Conservation (phyloP, 1,284 basidiomycete genomes). For the Blastosporella zonata region DNA sequence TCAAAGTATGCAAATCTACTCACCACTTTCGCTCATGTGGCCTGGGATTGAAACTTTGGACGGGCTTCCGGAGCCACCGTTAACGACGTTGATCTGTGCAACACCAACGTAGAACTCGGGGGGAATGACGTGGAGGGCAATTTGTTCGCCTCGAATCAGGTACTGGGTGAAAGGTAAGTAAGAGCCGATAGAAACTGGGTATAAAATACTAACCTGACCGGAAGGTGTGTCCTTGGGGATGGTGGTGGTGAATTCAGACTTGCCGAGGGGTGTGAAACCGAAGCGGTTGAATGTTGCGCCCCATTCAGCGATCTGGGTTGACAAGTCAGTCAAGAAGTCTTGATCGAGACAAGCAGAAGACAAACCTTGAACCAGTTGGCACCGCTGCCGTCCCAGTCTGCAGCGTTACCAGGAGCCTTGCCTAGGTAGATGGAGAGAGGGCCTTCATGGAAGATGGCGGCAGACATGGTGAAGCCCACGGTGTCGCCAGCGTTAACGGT, state of each 20-base stretch:
- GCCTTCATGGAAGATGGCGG: slow-evolving; percentile 39
- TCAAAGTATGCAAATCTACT: too few species aligned
- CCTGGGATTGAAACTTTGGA: slow-evolving; percentile 39
- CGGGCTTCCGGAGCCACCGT: slow-evolving; percentile 35
- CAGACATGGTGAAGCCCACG: slow-evolving; percentile 36
- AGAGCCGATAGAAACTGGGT: not conserved
- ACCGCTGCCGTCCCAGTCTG: slow-evolving; percentile 40
- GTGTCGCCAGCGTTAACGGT: slow-evolving; percentile 35
- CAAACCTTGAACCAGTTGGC: slow-evolving; percentile 43
- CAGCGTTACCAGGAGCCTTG: slow-evolving; percentile 11
- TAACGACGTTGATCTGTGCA: slow-evolving; percentile 36
- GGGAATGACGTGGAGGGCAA: slow-evolving; percentile 34
- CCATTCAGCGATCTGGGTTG: slow-evolving; percentile 16
- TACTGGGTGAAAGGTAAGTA: slow-evolving; percentile 25
- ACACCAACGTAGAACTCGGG: slow-evolving; percentile 39
- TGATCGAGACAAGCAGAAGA: not conserved
- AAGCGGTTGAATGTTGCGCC: slow-evolving; percentile 20
- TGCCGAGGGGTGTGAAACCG: slow-evolving; percentile 30
- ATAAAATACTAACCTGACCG: slow-evolving; percentile 28
- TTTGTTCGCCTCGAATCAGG: slow-evolving; percentile 39
- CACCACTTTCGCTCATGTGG: slow-evolving; percentile 32
- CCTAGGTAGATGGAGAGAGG: slow-evolving; percentile 33
- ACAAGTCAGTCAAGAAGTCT: not conserved
- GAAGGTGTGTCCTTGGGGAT: slow-evolving; percentile 34
- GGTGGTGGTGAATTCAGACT: slow-evolving; percentile 32